Evolutionary conservation across 2,329 filamentous ascomycete species (phyloP).

Genomic region (Aspergillus sp.): DNA sequence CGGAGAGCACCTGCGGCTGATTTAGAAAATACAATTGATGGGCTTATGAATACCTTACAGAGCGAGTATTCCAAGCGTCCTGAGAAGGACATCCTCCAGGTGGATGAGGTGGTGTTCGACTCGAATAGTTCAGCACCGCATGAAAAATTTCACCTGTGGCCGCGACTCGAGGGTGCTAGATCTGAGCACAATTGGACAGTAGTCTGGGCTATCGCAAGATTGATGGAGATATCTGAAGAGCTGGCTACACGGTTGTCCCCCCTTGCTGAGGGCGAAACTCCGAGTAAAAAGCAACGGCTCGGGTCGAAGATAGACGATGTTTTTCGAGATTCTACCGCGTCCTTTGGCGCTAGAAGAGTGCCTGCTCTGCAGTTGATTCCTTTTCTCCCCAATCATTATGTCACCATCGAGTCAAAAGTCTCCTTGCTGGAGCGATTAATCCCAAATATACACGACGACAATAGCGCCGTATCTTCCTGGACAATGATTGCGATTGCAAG

Average conservation of each 20-base stretch:
- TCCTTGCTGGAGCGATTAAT: constrained; percentile 60
- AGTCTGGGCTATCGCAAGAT: constrained; percentile 39
- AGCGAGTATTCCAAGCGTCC: constrained; percentile 73
- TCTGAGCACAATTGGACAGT: constrained; percentile 43
- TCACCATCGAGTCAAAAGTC: constrained; percentile 54
- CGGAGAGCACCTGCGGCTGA: constrained; percentile 38
- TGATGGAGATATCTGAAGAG: constrained; percentile 40
- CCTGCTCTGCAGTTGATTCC: constrained; percentile 57
- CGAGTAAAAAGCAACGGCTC: constrained; percentile 38
- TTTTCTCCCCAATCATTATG: constrained; percentile 50
- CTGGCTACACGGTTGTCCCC: constrained; percentile 13
- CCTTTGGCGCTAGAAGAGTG: constrained; percentile 42
- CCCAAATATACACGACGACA: constrained; percentile 67
- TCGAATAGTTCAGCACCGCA: constrained; percentile 31
- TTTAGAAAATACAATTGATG: constrained; percentile 53
- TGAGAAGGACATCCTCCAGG: constrained; percentile 69
- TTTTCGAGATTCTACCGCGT: constrained; percentile 34
- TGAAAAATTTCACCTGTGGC: constrained; percentile 35
- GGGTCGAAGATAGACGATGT: constrained; percentile 38
- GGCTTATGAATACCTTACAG: constrained; percentile 70
- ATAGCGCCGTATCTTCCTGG: constrained; percentile 69
- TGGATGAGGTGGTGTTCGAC: constrained; percentile 71
- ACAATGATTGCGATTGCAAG: constrained; percentile 78
- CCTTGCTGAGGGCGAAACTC: constrained; percentile 14
- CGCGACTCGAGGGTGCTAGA: constrained; percentile 33